A percentile compares a stretch with the other conserved stretches of the same genome.
phyloP scores from a whole-genome alignment of 2,329 filamentous ascomycete genomes.

The Sclerotinia borealis region DNA sequence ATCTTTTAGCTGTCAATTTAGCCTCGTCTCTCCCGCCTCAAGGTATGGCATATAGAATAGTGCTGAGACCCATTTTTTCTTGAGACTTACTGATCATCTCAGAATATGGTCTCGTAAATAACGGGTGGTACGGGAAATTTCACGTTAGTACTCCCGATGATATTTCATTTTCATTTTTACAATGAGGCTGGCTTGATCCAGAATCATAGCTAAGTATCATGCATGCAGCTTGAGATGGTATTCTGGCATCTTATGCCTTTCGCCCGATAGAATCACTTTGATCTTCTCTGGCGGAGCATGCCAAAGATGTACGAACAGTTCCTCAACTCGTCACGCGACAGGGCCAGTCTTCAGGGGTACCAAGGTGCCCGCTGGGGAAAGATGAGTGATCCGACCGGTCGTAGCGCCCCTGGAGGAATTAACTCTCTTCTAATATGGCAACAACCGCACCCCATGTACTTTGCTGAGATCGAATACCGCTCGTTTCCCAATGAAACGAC shows the following conservation, averaged over 20 bases:
- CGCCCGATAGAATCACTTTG: constrained; percentile 36
- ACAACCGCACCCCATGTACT: constrained; percentile 55
- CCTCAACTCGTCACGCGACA: constrained; percentile 29
- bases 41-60: neutral
- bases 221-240: constrained; percentile 34
- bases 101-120: constrained; percentile 41
- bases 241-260: constrained; percentile 40
- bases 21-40: constrained; percentile 36
- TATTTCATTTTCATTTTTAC: too few relatives aligned
- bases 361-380: constrained; percentile 42
- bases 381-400: constrained; percentile 51
- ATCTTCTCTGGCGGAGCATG: constrained; percentile 35
- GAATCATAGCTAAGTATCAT: neutral
- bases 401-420: constrained; percentile 53
- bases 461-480: constrained; percentile 51
- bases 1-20: constrained; percentile 39
- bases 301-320: constrained; percentile 34
- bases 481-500: constrained; percentile 39
- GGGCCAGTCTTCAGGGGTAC: constrained; percentile 34
- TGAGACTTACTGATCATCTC: neutral
- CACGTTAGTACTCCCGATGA: constrained; percentile 29
- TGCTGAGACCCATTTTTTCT: too few relatives aligned
- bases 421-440: constrained; percentile 58
- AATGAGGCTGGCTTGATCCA: neutral
- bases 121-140: constrained; percentile 43